Evolutionary conservation across 306 rosid genomes (phyloP).

Genomic region (Vigna unguiculata): DNA sequence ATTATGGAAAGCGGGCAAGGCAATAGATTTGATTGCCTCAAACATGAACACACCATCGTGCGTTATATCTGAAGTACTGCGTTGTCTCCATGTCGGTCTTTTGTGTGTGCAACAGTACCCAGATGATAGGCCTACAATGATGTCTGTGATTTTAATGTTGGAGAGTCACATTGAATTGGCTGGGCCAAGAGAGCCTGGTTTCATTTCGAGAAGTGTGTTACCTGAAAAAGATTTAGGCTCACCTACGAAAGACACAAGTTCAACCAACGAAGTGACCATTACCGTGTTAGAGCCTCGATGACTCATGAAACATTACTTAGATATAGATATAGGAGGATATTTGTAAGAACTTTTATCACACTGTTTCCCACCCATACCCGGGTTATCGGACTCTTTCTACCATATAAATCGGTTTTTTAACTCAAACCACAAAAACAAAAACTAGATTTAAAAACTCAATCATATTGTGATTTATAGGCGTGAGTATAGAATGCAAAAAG

Average conservation of each 20-base stretch:
- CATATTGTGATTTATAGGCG: no score
- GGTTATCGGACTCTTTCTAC: no score
- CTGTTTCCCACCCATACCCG: no score
- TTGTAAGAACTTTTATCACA: no score
- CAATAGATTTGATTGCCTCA: conserved; percentile 46
- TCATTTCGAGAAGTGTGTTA: background rate
- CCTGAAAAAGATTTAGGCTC: background rate
- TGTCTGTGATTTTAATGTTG: conserved; percentile 49
- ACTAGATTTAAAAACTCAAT: no score
- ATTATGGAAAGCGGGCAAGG: conserved; percentile 50
- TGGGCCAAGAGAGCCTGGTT: conserved; percentile 56
- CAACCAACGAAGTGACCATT: conserved; percentile 28
- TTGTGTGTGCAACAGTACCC: conserved; percentile 58
- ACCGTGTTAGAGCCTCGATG: background rate
- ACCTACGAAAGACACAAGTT: conserved; percentile 8
- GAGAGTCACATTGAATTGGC: conserved; percentile 40
- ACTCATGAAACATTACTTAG: background rate
- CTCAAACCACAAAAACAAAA: no score
- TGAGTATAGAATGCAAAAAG: no score
- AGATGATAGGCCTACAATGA: conserved; percentile 41
- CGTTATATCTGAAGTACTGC: conserved; percentile 35
- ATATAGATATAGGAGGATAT: no score
- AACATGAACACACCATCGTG: conserved; percentile 23
- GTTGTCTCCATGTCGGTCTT: conserved; percentile 55
- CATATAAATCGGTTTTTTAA: no score